Percentiles rank a stretch among this genome's conserved stretches.
These are phyloP conservation scores for Madurella fahalii DNA, from an alignment of 2,329 filamentous ascomycete species.

Conservation along the genomic window DNA sequence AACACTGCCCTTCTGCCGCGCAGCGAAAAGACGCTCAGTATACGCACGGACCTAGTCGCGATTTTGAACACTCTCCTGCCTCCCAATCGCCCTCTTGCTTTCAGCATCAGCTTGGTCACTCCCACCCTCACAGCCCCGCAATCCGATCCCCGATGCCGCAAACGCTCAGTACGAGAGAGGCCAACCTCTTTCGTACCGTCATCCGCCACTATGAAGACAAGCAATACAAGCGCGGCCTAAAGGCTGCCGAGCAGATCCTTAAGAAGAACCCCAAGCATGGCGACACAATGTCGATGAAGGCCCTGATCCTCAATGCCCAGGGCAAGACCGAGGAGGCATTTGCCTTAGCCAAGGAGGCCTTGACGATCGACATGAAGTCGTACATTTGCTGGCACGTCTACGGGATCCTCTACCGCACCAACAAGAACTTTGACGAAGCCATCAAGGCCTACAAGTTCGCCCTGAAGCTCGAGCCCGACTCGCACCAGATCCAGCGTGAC, in stretches of 20 bases:
- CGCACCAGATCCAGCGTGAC: slow-evolving; percentile 88
- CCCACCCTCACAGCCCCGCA: slow-evolving; percentile 11
- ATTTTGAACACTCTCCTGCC: too few relatives aligned
- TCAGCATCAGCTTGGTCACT: background rate
- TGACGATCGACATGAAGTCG: slow-evolving; percentile 97
- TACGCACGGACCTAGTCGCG: too few relatives aligned
- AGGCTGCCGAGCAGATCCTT: slow-evolving; percentile 93
- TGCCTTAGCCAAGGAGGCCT: slow-evolving; percentile 81
- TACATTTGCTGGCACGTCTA: slow-evolving; percentile 99
- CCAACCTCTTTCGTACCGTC: slow-evolving; percentile 87
- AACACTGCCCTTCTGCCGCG: too few relatives aligned
- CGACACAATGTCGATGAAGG: slow-evolving; percentile 98
- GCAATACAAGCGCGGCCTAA: slow-evolving; percentile 92
- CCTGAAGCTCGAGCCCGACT: slow-evolving; percentile 88
- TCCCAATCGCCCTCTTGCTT: background rate
- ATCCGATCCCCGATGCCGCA: slow-evolving; percentile 57
- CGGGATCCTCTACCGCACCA: slow-evolving; percentile 83
- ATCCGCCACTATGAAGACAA: slow-evolving; percentile 97
- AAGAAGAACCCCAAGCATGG: slow-evolving; percentile 94
- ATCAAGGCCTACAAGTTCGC: slow-evolving; percentile 99
- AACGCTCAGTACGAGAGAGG: slow-evolving; percentile 79
- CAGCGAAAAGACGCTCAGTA: too few relatives aligned
- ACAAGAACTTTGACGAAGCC: slow-evolving; percentile 97
- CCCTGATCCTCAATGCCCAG: slow-evolving; percentile 88
- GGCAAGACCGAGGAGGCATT: slow-evolving; percentile 94